Evolutionary conservation across 306 rosid species (phyloP), one percentile per base, ranked within the genome.

Genomic region (Herpetospermum pedunculosum): DNA sequence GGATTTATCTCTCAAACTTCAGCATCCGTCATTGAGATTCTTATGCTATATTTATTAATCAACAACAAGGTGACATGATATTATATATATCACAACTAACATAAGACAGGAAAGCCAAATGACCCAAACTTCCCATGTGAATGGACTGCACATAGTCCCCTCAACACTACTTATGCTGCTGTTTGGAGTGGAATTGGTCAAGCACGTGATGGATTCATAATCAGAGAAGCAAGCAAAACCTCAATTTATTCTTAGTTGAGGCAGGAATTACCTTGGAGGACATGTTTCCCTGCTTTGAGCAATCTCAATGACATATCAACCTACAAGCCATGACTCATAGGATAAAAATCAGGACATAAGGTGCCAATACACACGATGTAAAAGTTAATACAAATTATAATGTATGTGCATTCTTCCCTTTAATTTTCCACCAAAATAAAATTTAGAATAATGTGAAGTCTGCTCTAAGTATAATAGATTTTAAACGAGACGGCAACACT

Each of bases 221-320:
- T 19, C 47, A 63, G 5, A 52, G 58, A 63, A 63, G 70, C 70
- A 63, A 63, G 9, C 18, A 18, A 63, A 30, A 63, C 47, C 4
- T 4, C 18, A 38, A 38, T n/a, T 11, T 63, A 11, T 35, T 18
- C n/a, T 63, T 63, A 63, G 48, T 63, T 63, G 70, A 63, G 70
- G 43, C 30, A 37, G 3, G 48, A 43, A 78, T 72, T 80, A 93
- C 98, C 98, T 84, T 93, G 98, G 81, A 90, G 90, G 8, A 93
- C 97, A 73, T 93, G 97, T 85, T 93, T 93, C 79, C 97, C 96
- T 58, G 96, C 96, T 84, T 75, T 89, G 47, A 93, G 93, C 81
- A 93, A 40, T 79, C 77, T 82, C 55, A 90, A 52, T 41, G 98
- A 93, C 74, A 86, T 77, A 25, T 89, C 97, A 72, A 85, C 96